phyloP scores from a whole-genome alignment of 2,329 filamentous ascomycete genomes.

The Cercospora sp. region DNA sequence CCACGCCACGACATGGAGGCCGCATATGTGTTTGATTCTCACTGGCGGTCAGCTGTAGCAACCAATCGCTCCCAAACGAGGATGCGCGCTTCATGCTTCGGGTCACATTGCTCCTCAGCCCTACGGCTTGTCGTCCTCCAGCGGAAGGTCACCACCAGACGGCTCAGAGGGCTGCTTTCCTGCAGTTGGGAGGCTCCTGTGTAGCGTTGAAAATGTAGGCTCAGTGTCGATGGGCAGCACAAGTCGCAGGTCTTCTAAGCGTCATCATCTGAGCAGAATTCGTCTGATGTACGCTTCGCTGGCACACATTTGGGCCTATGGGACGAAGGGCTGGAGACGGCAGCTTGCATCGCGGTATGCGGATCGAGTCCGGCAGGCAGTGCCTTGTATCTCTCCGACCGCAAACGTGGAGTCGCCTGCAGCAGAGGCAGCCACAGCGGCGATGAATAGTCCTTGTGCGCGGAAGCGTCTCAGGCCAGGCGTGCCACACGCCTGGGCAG shows the following conservation, averaged over 20 bases:
- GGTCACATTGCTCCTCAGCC: neutral
- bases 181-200: neutral
- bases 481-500: neutral
- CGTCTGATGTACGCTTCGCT: neutral
- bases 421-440: neutral
- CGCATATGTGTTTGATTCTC: neutral
- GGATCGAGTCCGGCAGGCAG: neutral
- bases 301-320: neutral
- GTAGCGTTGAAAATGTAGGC: neutral
- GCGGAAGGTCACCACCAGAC: neutral
- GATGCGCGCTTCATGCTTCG: neutral
- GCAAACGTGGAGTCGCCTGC: neutral
- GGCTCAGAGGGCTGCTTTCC: neutral
- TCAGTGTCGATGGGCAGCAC: neutral
- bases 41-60: neutral
- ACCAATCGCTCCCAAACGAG: neutral
- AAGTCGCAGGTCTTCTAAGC: neutral
- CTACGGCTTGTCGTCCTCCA: neutral
- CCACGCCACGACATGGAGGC: neutral
- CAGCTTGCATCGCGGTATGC: neutral
- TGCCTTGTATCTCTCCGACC: neutral
- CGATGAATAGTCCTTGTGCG: neutral
- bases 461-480: neutral
- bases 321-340: neutral
- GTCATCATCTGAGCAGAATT: neutral